These are phyloP conservation scores for Thuidium tamariscinum DNA, from an alignment of 225 moss, liverwort and hornwort genomes.

Conservation along the genomic window DNA sequence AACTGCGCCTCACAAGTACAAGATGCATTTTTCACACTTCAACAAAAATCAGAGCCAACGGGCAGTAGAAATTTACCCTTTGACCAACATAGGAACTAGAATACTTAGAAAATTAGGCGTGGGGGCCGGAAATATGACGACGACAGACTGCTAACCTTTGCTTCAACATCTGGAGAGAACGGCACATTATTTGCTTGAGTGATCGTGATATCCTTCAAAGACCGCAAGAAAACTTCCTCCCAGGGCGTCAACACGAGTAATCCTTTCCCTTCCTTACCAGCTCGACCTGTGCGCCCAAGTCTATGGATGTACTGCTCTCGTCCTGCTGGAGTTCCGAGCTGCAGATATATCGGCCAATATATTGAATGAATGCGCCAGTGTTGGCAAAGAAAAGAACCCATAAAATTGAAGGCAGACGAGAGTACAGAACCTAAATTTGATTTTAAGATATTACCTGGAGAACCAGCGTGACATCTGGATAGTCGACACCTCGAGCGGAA, in stretches of 20 bases:
- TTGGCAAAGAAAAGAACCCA: not conserved
- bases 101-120: not conserved
- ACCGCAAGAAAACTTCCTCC: conserved; percentile 73
- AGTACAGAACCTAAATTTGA: not conserved
- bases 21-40: not conserved
- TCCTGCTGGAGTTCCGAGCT: conserved; percentile 84
- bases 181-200: conserved; percentile 24
- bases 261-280: conserved; percentile 93
- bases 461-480: conserved; percentile 97
- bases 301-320: conserved; percentile 94
- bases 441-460: conserved; percentile 52
- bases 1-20: not conserved
- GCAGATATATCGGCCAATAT: not conserved
- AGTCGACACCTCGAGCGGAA: conserved; percentile 95
- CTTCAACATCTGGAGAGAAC: conserved; percentile 15
- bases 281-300: conserved; percentile 89
- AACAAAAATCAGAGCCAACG: not conserved
- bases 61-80: not conserved
- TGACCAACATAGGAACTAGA: not conserved
- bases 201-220: conserved; percentile 75
- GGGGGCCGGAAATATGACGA: not conserved
- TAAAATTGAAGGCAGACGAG: not conserved
- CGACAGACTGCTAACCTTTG: conserved; percentile 35
- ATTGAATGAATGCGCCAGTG: not conserved
- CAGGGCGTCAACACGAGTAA: conserved; percentile 75